Conservation (phyloP, 768 basidiomycete species). For the Suillus subalutaceus region DNA sequence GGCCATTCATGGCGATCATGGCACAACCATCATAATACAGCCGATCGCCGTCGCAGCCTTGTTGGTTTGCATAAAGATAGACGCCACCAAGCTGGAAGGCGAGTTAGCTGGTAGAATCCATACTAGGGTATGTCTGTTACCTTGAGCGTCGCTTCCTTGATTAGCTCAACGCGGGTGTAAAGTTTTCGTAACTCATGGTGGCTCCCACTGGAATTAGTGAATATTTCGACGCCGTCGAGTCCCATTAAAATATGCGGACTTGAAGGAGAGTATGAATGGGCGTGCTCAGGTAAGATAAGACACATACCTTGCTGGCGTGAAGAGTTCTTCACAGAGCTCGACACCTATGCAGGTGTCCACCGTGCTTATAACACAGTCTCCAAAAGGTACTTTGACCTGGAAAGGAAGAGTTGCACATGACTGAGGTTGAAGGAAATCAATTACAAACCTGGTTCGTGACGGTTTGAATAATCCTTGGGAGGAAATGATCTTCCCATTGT, state of each 20-base stretch:
- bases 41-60: slow-evolving; percentile 97
- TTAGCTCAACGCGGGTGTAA: slow-evolving; percentile 86
- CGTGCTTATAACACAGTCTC: slow-evolving; percentile 93
- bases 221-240: slow-evolving; percentile 97
- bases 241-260: slow-evolving; percentile 99
- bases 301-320: slow-evolving; percentile 88
- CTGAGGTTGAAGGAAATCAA: not conserved
- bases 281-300: not conserved
- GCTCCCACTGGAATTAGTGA: slow-evolving; percentile 97
- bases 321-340: slow-evolving; percentile 96
- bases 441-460: slow-evolving; percentile 82
- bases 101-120: not conserved
- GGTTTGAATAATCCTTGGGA: slow-evolving; percentile 86
- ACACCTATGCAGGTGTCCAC: slow-evolving; percentile 95
- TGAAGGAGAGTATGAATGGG: not conserved
- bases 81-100: slow-evolving; percentile 82
- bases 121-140: slow-evolving; percentile 38
- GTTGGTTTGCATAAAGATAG: slow-evolving; percentile 98
- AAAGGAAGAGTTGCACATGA: not conserved
- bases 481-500: slow-evolving; percentile 87
- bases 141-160: slow-evolving; percentile 96
- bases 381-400: slow-evolving; percentile 90
- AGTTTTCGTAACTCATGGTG: slow-evolving; percentile 99
- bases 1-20: slow-evolving; percentile 94
- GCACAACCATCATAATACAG: slow-evolving; percentile 98